Base-by-base conservation (phyloP, 768 basidiomycete species). In the Royoungia palumana region DNA sequence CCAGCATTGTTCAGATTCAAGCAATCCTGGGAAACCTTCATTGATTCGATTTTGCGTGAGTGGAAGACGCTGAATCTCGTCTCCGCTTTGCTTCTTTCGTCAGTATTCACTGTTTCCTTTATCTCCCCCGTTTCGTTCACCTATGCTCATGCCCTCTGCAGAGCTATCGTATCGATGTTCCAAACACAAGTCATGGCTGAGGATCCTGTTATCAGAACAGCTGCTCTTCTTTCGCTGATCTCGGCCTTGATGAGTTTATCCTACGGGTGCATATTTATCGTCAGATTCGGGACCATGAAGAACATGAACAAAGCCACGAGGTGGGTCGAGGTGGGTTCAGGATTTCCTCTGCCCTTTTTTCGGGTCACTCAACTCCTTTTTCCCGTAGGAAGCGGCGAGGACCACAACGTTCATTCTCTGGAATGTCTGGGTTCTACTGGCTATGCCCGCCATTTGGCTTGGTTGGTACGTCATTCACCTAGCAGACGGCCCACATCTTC, bases 1-100 rank as follows among this genome's bases (percentile, higher is more conserved):
- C 84, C 83, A 5, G 78, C 85, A 6, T 63, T 88, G 35, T 68
- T 80, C 8, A 71, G 82, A 41, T 90, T 90, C 72, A 77, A 75
- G 54, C 55, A 60, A 7, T 76, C 81, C 2, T 89, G 87, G 87
- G 87, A 89, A 64, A 65, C 59, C 0, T 87, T 89, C 55, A 76
- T 88, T 11, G 82, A 85, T 46, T 80, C 83, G 1, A 69, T 89
- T n/a, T 51, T 80, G 53, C 74, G 79, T 22, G 86, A 88, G 56
- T 88, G 85, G 85, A 88, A 88, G 69, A 88, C 85, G 6, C 59
- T 80, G 35, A 89, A 89, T 56, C 72, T 89, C 17, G 79, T 89
- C 17, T 88, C 85, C 12, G 87, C 83, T 7, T 63, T 89, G 19
- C 66, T 79, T 5, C 67, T 70, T 58, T 72, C 78, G 77, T 78